A percentile compares a stretch with the other conserved stretches of the same genome.
phyloP scores from a whole-genome alignment of 1,284 basidiomycete species.

The Peniophora sp. region DNA sequence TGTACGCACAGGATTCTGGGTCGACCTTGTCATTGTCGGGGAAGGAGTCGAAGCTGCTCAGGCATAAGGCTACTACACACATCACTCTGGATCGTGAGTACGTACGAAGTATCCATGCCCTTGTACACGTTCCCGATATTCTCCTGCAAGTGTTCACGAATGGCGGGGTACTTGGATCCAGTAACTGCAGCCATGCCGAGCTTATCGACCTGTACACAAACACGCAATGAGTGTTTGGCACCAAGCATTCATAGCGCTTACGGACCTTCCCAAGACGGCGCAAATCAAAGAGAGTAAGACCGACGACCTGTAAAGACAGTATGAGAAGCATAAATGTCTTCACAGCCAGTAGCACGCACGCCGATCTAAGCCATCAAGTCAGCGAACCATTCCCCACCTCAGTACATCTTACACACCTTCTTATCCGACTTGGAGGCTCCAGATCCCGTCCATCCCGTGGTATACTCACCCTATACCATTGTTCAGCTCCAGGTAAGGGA shows the following conservation, averaged over 20 bases:
- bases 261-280: slow-evolving; percentile 76
- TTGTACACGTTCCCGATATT: slow-evolving; percentile 84
- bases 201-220: slow-evolving; percentile 43
- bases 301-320: slow-evolving; percentile 61
- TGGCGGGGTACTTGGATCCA: slow-evolving; percentile 80
- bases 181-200: slow-evolving; percentile 81
- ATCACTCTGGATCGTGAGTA: background rate
- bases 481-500: slow-evolving; percentile 4
- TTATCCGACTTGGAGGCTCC: slow-evolving; percentile 94
- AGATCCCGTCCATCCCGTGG: slow-evolving; percentile 86
- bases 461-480: slow-evolving; percentile 72
- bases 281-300: slow-evolving; percentile 84
- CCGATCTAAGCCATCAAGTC: slow-evolving; percentile 45
- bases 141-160: slow-evolving; percentile 72
- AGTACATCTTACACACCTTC: slow-evolving; percentile 45
- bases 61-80: background rate
- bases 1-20: slow-evolving; percentile 69
- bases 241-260: slow-evolving; percentile 5
- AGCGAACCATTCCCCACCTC: background rate
- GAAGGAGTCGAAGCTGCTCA: slow-evolving; percentile 65
- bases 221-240: slow-evolving; percentile 1
- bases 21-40: slow-evolving; percentile 67
- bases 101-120: slow-evolving; percentile 77
- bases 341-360: slow-evolving; percentile 29
- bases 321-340: background rate